A percentile compares a stretch with the other conserved stretches of the same genome.
These are phyloP conservation scores for Phoma herbarum DNA, from an alignment of 2,329 filamentous ascomycete genomes.

Conservation along the genomic window DNA sequence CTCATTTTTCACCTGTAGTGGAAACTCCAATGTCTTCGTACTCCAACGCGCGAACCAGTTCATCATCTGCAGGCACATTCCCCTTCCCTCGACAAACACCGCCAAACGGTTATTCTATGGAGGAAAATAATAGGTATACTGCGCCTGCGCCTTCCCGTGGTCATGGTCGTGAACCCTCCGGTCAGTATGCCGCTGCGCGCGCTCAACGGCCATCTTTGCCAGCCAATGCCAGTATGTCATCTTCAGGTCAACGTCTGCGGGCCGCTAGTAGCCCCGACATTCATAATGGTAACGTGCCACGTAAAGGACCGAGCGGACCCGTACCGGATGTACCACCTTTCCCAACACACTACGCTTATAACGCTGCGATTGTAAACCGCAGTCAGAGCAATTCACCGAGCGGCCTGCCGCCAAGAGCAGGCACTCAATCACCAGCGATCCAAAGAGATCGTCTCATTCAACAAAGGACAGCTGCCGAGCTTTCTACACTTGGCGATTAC, in stretches of 20 bases:
- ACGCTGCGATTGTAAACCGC: conserved; percentile 71
- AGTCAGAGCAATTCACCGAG: conserved; percentile 84
- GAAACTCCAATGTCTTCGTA: conserved; percentile 75
- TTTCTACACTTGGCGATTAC: conserved; percentile 52
- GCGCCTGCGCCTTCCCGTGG: conserved; percentile 81
- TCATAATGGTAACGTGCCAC: conserved; percentile 67
- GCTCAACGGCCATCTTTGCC: conserved; percentile 82
- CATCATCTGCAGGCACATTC: conserved; percentile 76
- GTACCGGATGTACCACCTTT: conserved; percentile 60
- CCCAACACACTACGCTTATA: conserved; percentile 67
- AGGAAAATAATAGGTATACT: conserved; percentile 84
- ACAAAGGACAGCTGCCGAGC: conserved; percentile 46
- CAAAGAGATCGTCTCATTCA: conserved; percentile 67
- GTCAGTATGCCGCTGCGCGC: conserved; percentile 70
- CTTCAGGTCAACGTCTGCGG: conserved; percentile 67
- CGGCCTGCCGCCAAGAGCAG: conserved; percentile 71
- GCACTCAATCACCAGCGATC: conserved; percentile 74
- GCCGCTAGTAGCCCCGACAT: conserved; percentile 97
- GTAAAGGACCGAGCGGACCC: conserved; percentile 63
- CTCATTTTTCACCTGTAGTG: conserved; percentile 89
- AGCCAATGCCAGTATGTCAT: conserved; percentile 64
- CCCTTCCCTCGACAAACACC: conserved; percentile 80
- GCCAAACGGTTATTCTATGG: conserved; percentile 73
- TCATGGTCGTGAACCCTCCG: conserved; percentile 78
- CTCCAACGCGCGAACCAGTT: conserved; percentile 71